Evolutionary conservation across 23 red algal species (phyloP).

Genomic region (Pyropia yezoensis): DNA sequence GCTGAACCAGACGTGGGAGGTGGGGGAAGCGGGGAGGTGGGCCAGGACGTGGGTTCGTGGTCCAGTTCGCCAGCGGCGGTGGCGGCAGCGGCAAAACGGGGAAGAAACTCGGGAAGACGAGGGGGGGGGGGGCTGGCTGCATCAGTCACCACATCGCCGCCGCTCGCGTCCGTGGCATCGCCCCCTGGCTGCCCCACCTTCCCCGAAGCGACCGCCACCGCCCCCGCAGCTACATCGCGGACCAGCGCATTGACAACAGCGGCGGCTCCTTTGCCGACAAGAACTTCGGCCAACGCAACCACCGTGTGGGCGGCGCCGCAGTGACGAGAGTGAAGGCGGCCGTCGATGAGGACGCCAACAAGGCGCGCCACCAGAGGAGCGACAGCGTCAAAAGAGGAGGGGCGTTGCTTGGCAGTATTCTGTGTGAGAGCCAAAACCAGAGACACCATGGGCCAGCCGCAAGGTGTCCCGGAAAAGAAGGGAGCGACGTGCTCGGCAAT

Average conservation of each 20-base stretch:
- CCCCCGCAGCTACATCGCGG: conserved; percentile 10
- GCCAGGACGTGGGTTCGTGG: no score
- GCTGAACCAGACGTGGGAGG: no score
- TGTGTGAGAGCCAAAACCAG: no score
- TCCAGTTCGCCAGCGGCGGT: no score
- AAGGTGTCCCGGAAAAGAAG: no score
- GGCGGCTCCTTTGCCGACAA: conserved; percentile 7
- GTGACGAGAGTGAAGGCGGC: conserved; percentile 7
- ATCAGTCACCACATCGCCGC: background rate
- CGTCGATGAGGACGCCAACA: conserved; percentile 22
- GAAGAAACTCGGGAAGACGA: conserved; percentile 1
- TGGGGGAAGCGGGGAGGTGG: no score
- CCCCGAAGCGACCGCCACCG: conserved; percentile 6
- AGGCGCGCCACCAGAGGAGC: conserved; percentile 15
- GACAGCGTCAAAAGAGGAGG: background rate
- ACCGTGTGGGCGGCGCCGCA: conserved; percentile 7
- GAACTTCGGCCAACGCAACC: conserved; percentile 9
- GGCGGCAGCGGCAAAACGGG: conserved; percentile 1
- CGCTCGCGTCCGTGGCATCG: background rate
- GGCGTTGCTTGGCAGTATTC: no score
- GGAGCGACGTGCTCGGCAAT: no score
- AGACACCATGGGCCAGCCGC: no score
- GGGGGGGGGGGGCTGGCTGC: conserved; percentile 11
- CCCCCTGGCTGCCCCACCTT: background rate
- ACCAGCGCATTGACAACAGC: conserved; percentile 10